Evolutionary conservation across 257 asterid species (phyloP).

Genomic region (Apocynum venetum): DNA sequence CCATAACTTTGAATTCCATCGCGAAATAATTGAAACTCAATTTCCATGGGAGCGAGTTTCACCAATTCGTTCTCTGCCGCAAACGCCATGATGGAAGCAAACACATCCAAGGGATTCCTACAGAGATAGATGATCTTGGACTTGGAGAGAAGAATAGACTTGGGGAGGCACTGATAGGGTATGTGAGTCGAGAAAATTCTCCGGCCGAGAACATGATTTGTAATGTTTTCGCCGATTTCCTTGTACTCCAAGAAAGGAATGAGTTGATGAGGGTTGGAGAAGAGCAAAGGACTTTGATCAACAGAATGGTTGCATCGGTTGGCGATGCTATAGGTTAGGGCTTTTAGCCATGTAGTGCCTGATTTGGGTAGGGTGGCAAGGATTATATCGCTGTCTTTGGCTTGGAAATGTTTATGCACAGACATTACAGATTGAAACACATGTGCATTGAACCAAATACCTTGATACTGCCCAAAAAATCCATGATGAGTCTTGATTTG

Average conservation of each 20-base stretch:
- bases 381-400: conserved; percentile 33
- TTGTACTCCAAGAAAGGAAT: conserved; percentile 43
- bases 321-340: conserved; percentile 32
- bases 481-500: neutral
- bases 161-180: conserved; percentile 33
- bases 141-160: conserved; percentile 18
- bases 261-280: conserved; percentile 47
- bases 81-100: conserved; percentile 42
- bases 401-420: conserved; percentile 20
- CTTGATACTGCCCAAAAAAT: conserved; percentile 11
- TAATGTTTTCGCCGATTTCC: no score
- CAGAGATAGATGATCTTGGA: conserved; percentile 41
- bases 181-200: conserved; percentile 40
- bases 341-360: conserved; percentile 63
- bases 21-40: conserved; percentile 27
- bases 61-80: conserved; percentile 5
- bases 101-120: conserved; percentile 45
- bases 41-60: conserved; percentile 20
- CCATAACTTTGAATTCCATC: conserved; percentile 39
- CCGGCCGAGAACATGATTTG: conserved; percentile 25
- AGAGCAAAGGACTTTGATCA: conserved; percentile 34
- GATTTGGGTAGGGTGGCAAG: conserved; percentile 50
- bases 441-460: conserved; percentile 46
- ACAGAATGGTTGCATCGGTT: conserved; percentile 18
- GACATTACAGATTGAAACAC: conserved; percentile 29